These are phyloP conservation scores for Phycomyces nitens DNA, from an alignment of 192 early-diverging fungal species.

Conservation along the genomic window DNA sequence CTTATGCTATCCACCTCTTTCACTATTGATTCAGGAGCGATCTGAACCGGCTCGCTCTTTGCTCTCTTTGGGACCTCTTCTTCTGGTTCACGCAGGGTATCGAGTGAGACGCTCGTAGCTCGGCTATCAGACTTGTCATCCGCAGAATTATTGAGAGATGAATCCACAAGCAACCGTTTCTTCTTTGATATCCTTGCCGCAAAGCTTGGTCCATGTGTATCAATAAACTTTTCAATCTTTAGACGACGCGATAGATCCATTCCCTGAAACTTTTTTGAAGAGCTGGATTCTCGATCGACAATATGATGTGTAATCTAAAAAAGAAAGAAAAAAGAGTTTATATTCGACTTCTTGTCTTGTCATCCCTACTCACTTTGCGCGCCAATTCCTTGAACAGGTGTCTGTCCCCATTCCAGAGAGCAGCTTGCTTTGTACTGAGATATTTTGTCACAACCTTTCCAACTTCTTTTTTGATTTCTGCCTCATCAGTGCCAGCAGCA, in stretches of 20 bases:
- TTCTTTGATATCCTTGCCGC: slow-evolving; percentile 20
- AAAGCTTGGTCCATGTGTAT: slow-evolving; percentile 29
- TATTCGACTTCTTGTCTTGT: too few species aligned
- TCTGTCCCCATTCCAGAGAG: slow-evolving; percentile 40
- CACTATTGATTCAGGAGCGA: background rate
- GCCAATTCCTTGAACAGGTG: slow-evolving; percentile 49
- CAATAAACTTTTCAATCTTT: slow-evolving; percentile 49
- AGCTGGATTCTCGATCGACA: slow-evolving; percentile 44
- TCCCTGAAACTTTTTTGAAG: slow-evolving; percentile 37
- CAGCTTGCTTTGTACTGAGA: slow-evolving; percentile 43
- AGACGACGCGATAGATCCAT: slow-evolving; percentile 36
- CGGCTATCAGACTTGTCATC: slow-evolving; percentile 9
- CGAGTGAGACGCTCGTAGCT: slow-evolving; percentile 14
- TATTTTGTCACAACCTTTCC: slow-evolving; percentile 31
- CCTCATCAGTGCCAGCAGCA: slow-evolving; percentile 5
- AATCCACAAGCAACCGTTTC: background rate
- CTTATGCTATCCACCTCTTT: background rate
- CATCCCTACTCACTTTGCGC: slow-evolving; percentile 34
- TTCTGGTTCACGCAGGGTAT: background rate
- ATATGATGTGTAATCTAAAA: slow-evolving; percentile 51
- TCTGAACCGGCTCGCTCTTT: background rate
- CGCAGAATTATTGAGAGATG: background rate
- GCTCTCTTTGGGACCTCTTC: background rate
- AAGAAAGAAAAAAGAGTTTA: background rate
- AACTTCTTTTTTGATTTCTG: slow-evolving; percentile 33